Conservation (phyloP, 1,139 yeast species). For the Nakaseomyces nivariensis region DNA sequence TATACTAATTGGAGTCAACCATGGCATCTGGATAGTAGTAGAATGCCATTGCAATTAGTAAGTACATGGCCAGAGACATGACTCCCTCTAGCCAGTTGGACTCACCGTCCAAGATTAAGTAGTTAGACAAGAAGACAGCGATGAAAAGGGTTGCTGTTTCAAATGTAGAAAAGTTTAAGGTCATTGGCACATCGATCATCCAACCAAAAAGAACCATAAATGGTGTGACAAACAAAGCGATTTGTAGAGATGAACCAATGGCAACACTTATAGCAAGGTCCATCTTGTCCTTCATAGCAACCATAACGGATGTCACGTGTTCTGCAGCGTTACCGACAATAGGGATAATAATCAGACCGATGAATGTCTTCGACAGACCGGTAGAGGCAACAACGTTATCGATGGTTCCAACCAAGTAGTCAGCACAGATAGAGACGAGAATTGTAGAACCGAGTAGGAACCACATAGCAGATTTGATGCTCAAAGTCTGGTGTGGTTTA, state of each 20-base stretch:
- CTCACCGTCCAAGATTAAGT: conserved; percentile 85
- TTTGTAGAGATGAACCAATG: conserved; percentile 92
- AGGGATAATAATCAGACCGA: conserved; percentile 87
- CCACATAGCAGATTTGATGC: conserved; percentile 19
- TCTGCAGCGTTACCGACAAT: conserved; percentile 98
- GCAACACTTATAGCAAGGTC: conserved; percentile 96
- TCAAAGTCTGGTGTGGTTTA: conserved; percentile 15
- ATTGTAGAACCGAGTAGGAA: conserved; percentile 54
- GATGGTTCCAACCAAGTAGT: conserved; percentile 83
- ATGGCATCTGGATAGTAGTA: conserved; percentile 43
- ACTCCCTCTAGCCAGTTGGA: conserved; percentile 96
- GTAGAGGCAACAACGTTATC: conserved; percentile 77
- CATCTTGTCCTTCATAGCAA: conserved; percentile 94
- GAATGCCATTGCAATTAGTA: conserved; percentile 81
- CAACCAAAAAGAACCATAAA: conserved; percentile 90
- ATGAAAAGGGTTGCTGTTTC: conserved; percentile 88
- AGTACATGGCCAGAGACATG: conserved; percentile 77
- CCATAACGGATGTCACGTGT: conserved; percentile 91
- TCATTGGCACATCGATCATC: conserved; percentile 85
- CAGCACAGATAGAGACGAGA: conserved; percentile 87
- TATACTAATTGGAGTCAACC: not conserved
- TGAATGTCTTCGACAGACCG: conserved; percentile 87
- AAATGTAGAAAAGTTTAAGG: conserved; percentile 80
- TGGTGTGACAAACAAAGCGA: conserved; percentile 90
- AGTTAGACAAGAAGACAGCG: conserved; percentile 78